Evolutionary conservation across 1,284 basidiomycete species (phyloP), one percentile per base, ranked within the genome.

Genomic region (Rhodotorula sp.): DNA sequence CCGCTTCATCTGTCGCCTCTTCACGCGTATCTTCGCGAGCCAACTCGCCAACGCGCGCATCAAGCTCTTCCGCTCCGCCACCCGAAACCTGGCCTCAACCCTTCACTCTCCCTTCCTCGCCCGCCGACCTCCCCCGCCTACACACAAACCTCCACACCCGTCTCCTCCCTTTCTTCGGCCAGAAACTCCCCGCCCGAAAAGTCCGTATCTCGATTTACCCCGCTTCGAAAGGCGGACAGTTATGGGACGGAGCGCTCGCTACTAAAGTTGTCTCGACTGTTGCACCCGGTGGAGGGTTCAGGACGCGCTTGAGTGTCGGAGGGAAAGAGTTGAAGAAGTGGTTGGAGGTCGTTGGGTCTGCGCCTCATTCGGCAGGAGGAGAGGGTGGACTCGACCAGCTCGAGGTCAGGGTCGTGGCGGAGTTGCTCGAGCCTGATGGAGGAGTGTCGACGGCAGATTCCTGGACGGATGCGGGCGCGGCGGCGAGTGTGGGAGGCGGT

Each of bases 91-190:
- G 69, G 68, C 74, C 74, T 20, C 15, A 34, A 1, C 67, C 72
- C 1, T 74, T 74, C 63, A 32, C 29, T 6, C 36, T 61, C 51
- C 17, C 62, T 3, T 62, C 56, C 49, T 58, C 24, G 6, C 44
- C 46, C 4, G 11, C 39, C 2, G 67, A 67, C 54, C 58, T 59
- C 44, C 67, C 72, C 1, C 64, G 64, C 30, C 67, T 76, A 9
- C 76, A 78, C 60, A 55, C 62, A 3, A 78, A 76, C 58, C 63
- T 78, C 19, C 68, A 74, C 29, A 55, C 61, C 20, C 76, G 77
- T 27, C 71, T 78, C 30, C 61, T 74, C 0, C 73, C 76, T 24
- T 78, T 78, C 64, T 76, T 76, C 55, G 71, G 70, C 32, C 62
- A 69, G 32, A 77, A 77, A 19, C 69, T 78, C 24, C 66, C 70